These are phyloP conservation scores for Trichoderma hamatum DNA, from an alignment of 2,329 filamentous ascomycete species.

Conservation along the genomic window DNA sequence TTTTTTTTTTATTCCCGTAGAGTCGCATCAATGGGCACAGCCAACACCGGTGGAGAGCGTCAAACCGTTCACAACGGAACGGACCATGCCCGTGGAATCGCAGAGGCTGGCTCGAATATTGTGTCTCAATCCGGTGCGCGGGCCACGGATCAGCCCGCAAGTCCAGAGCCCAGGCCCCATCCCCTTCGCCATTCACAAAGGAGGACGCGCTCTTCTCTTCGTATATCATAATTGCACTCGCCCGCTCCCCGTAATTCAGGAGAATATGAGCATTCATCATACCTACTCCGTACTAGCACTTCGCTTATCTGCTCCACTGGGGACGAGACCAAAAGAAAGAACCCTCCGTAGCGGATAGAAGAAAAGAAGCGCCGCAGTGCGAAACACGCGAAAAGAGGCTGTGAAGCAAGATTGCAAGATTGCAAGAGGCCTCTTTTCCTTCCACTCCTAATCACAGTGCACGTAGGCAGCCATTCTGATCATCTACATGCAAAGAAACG, in stretches of 20 bases:
- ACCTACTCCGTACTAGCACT: neutral
- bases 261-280: neutral
- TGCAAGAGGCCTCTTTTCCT: neutral
- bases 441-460: neutral
- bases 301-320: neutral
- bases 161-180: neutral
- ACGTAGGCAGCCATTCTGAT: neutral
- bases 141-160: slow-evolving; percentile 1
- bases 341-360: neutral
- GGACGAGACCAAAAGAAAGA: neutral
- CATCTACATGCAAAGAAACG: neutral
- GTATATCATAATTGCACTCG: neutral
- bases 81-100: neutral
- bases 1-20: neutral
- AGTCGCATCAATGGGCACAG: neutral
- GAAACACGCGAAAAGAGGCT: neutral
- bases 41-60: neutral
- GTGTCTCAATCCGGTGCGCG: slow-evolving; percentile 13
- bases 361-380: neutral
- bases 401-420: neutral
- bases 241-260: neutral
- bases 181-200: neutral
- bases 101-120: slow-evolving; percentile 14
- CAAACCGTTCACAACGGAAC: neutral
- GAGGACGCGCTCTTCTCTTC: neutral